Percentiles rank a stretch among this genome's conserved stretches.
These are phyloP conservation scores for Colletotrichum sp. DNA, from an alignment of 2,329 filamentous ascomycete species.

Conservation along the genomic window DNA sequence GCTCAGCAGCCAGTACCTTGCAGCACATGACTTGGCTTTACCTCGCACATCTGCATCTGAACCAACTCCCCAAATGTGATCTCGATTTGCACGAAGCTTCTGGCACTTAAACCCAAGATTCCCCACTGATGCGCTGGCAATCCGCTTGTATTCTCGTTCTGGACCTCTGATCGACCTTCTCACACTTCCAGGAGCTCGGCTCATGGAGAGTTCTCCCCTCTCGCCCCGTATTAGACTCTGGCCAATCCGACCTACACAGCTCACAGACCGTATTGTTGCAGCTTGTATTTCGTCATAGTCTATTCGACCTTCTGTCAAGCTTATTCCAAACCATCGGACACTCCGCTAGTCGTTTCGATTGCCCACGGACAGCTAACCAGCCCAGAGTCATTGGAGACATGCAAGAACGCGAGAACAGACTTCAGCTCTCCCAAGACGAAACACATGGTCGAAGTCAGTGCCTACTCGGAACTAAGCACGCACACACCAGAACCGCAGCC, in stretches of 20 bases:
- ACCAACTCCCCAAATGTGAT: neutral
- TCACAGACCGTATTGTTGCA: neutral
- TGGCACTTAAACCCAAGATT: neutral
- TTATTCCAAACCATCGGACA: neutral
- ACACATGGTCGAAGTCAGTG: neutral
- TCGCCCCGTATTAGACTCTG: neutral
- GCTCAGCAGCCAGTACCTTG: neutral
- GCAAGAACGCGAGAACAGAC: slow-evolving; percentile 1
- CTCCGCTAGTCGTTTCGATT: neutral
- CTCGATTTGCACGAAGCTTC: neutral
- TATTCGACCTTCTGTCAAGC: neutral
- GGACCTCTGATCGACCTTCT: neutral
- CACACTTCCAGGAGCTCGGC: neutral
- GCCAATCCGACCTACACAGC: neutral
- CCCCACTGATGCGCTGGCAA: slow-evolving; percentile 9
- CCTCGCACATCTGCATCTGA: neutral
- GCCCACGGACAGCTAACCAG: neutral
- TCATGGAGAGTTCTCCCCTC: neutral
- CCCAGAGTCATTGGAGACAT: neutral
- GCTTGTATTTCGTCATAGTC: neutral
- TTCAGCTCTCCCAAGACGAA: neutral
- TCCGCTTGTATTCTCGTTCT: neutral
- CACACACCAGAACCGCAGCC: neutral
- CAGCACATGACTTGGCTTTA: neutral
- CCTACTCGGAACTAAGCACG: neutral